Base-by-base conservation (phyloP, 2,329 filamentous ascomycete species). In the Colletotrichum navitas region DNA sequence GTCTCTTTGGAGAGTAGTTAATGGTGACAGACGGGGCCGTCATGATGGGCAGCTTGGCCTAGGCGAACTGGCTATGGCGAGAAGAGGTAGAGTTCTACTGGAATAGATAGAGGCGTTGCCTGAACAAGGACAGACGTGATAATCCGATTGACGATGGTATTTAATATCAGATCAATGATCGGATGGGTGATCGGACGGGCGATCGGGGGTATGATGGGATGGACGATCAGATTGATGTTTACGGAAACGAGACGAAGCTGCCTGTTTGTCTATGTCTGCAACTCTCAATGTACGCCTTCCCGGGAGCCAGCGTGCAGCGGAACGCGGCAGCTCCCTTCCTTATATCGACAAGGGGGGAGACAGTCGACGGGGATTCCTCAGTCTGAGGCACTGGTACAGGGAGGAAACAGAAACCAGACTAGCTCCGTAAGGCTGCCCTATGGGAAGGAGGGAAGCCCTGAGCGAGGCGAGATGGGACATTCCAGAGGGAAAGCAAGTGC, bases 1-100 rank as follows among this genome's bases (percentile, higher is more conserved):
- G 80, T 26, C 86, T 83, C 78, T 88, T 88, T 72, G 65, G 69
- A 56, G 68, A 68, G 36, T 64, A 74, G 12, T 47, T 63, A 21
- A 34, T 26, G 26, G 70, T 11, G 16, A 47, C 32, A 55, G 55
- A 54, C 14, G 54, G 26, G 54, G 49, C 24, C 18, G 61, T 24
- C 69, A 71, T 68, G 36, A 34, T 49, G 24, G 36, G n/a, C 36
- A 55, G 36, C 18, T 29, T 43, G 11, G 39, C 32, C 36, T 56
- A 14, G 32, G 29, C 49, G 34, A 45, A 24, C 26, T 36, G 51
- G 16, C 45, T 34, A 39, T 26, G 24, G 10, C 0, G 26, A 26
- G 16, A 26, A 5, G 45, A 3, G 26, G 34, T 45, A 43, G 18
- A 18, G 36, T 24, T 10, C 16, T 54, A 34, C 52, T 26, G 11